A percentile compares a stretch with the other conserved stretches of the same genome.
Conservation (phyloP, 148 eudicot species). For the Spergularia marina region DNA sequence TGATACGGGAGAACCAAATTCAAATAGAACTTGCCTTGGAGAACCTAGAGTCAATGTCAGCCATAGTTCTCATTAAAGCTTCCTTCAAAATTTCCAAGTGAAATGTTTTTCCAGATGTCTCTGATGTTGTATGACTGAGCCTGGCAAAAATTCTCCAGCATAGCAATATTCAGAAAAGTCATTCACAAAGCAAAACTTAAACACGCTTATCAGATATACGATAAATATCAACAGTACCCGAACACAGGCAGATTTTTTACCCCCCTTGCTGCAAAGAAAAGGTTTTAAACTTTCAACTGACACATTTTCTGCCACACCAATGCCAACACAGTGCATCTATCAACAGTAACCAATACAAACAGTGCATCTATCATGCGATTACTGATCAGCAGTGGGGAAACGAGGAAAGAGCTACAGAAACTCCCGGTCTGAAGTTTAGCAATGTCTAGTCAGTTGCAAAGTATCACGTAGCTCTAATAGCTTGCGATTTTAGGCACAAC, state of each 20-base stretch:
- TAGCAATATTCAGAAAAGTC: slow-evolving; percentile 17
- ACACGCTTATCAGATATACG: neutral
- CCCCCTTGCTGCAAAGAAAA: neutral
- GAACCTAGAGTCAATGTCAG: slow-evolving; percentile 74
- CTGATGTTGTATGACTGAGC: slow-evolving; percentile 48
- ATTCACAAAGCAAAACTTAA: neutral
- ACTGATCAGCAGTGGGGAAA: neutral
- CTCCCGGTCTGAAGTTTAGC: neutral
- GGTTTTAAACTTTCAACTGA: neutral
- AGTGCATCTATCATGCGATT: neutral
- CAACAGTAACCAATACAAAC: neutral
- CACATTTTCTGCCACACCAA: too few species aligned
- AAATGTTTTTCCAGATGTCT: slow-evolving; percentile 52
- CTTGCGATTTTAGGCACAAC: neutral
- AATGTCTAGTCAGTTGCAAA: too few species aligned
- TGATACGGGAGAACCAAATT: slow-evolving; percentile 1
- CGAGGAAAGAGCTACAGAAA: neutral
- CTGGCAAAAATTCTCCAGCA: slow-evolving; percentile 32
- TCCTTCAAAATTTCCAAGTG: slow-evolving; percentile 87
- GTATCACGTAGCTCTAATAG: neutral
- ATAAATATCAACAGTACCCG: neutral
- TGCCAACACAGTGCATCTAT: neutral
- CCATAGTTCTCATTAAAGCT: slow-evolving; percentile 74
- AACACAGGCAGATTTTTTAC: neutral
- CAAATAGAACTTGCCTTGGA: slow-evolving; percentile 51